Conservation (phyloP, 2,329 filamentous ascomycete species). For the Penicillium sp. region DNA sequence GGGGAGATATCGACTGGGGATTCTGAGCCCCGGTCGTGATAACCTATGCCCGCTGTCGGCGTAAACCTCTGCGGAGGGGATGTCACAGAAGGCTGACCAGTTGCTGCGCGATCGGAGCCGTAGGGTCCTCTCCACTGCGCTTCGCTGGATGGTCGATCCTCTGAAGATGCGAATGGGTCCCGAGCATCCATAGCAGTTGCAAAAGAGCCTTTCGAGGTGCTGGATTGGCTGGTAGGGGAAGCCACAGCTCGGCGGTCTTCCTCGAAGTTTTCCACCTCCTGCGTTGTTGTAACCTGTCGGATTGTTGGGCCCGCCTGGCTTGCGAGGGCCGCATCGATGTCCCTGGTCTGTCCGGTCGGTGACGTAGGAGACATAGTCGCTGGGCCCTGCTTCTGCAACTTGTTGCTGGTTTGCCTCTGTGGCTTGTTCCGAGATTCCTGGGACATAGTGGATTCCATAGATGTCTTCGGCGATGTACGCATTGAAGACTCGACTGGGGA, state of each 20-base stretch:
- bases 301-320: slow-evolving; percentile 28
- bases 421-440: slow-evolving; percentile 38
- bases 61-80: slow-evolving; percentile 30
- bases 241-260: slow-evolving; percentile 15
- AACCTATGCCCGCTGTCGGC: slow-evolving; percentile 20
- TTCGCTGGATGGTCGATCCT: slow-evolving; percentile 22
- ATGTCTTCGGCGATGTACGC: slow-evolving; percentile 45
- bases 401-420: slow-evolving; percentile 56
- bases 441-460: slow-evolving; percentile 37
- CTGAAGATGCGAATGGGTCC: slow-evolving; percentile 19
- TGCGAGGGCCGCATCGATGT: slow-evolving; percentile 19
- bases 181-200: slow-evolving; percentile 15
- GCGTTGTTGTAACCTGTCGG: slow-evolving; percentile 33
- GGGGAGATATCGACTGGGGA: slow-evolving; percentile 65
- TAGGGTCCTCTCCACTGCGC: slow-evolving; percentile 15
- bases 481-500: slow-evolving; percentile 53
- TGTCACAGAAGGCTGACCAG: slow-evolving; percentile 25
- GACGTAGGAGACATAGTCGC: slow-evolving; percentile 29
- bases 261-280: slow-evolving; percentile 26
- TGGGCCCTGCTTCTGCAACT: slow-evolving; percentile 66
- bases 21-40: slow-evolving; percentile 47
- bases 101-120: slow-evolving; percentile 15
- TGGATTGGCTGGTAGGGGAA: slow-evolving; percentile 20
- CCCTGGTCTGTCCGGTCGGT: slow-evolving; percentile 20
- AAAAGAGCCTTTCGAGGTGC: slow-evolving; percentile 24